A percentile compares a stretch with the other conserved stretches of the same genome.
These are phyloP conservation scores for Alternaria ethzedia DNA, from an alignment of 2,329 filamentous ascomycete species.

Conservation along the genomic window DNA sequence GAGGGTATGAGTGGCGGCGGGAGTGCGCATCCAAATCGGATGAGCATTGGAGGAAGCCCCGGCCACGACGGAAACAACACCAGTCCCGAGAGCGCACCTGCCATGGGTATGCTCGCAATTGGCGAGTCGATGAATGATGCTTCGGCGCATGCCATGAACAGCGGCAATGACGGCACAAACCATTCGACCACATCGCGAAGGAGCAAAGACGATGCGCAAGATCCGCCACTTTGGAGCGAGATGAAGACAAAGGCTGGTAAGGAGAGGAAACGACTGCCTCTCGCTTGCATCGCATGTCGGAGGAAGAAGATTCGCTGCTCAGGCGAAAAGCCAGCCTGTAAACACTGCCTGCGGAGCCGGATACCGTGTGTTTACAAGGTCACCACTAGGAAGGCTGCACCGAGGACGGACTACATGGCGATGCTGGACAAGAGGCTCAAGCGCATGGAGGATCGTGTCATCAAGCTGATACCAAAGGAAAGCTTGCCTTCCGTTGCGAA, in stretches of 20 bases:
- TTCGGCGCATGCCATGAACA: slow-evolving; percentile 32
- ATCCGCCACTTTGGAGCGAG: slow-evolving; percentile 57
- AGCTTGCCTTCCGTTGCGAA: slow-evolving; percentile 72
- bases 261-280: slow-evolving; percentile 87
- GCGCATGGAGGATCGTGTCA: slow-evolving; percentile 96
- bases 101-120: slow-evolving; percentile 39
- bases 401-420: slow-evolving; percentile 97
- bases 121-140: slow-evolving; percentile 36
- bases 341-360: slow-evolving; percentile 89
- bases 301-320: slow-evolving; percentile 98
- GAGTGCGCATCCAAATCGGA: slow-evolving; percentile 35
- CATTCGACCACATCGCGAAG: slow-evolving; percentile 29
- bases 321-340: slow-evolving; percentile 96
- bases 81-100: slow-evolving; percentile 44
- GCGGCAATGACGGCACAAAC: slow-evolving; percentile 35
- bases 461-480: slow-evolving; percentile 90
- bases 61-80: slow-evolving; percentile 42
- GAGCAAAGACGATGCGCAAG: slow-evolving; percentile 40
- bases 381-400: slow-evolving; percentile 90
- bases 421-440: slow-evolving; percentile 97
- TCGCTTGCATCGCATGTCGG: slow-evolving; percentile 94
- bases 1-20: slow-evolving; percentile 36
- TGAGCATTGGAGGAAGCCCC: slow-evolving; percentile 44
- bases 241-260: slow-evolving; percentile 78
- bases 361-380: slow-evolving; percentile 98